These are phyloP conservation scores for Pezicula radicicola DNA, from an alignment of 2,329 filamentous ascomycete genomes.

Conservation along the genomic window DNA sequence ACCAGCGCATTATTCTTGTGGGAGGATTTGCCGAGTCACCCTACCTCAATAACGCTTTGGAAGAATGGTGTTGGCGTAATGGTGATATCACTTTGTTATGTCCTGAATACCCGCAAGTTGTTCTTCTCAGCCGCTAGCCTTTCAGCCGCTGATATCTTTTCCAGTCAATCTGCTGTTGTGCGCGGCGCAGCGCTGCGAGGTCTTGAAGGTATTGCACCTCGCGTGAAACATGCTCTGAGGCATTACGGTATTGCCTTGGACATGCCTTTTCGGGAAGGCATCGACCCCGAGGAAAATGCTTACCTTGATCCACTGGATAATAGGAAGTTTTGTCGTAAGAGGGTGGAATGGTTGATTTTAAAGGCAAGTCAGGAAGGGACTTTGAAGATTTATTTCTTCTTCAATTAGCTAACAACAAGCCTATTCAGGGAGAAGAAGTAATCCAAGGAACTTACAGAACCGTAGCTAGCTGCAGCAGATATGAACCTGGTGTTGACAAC, in stretches of 20 bases:
- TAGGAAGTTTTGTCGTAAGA: not conserved
- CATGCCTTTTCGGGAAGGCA: not conserved
- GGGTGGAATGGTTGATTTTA: slow-evolving; percentile 9
- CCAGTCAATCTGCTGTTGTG: slow-evolving; percentile 18
- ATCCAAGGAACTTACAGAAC: slow-evolving; percentile 2
- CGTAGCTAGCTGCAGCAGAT: not conserved
- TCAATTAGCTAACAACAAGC: not conserved
- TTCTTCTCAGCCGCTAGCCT: not conserved
- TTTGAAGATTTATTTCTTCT: not conserved
- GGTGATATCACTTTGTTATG: slow-evolving; percentile 16
- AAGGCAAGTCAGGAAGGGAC: slow-evolving; percentile 6
- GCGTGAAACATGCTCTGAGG: not conserved
- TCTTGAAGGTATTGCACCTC: not conserved
- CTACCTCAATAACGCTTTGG: slow-evolving; percentile 14
- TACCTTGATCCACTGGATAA: not conserved
- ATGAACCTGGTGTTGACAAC: not conserved
- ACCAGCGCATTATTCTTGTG: slow-evolving; percentile 11
- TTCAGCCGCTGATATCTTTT: not conserved
- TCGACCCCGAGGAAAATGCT: not conserved
- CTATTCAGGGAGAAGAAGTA: slow-evolving; percentile 6
- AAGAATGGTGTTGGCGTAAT: slow-evolving; percentile 13
- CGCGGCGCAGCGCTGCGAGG: slow-evolving; percentile 10
- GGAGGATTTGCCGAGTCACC: slow-evolving; percentile 15
- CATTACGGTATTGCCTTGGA: not conserved
- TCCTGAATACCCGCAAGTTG: slow-evolving; percentile 13